Conservation (phyloP, 306 rosid genomes). For the Aeschynomene evenia region DNA sequence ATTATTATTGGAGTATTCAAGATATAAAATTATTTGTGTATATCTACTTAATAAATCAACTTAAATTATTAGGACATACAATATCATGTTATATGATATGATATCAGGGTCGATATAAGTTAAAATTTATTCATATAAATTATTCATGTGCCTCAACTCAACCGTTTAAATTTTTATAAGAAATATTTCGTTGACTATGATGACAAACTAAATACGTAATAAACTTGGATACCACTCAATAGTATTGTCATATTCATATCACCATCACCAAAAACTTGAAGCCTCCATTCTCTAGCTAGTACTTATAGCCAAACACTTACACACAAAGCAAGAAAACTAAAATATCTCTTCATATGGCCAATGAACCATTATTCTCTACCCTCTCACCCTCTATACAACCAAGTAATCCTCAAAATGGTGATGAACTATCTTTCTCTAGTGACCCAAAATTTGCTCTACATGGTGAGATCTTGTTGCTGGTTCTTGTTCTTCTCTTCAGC, state of each 20-base stretch:
- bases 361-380: conserved; percentile 1
- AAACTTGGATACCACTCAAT: not conserved
- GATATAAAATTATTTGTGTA: no score
- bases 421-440: conserved; percentile 5
- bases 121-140: no score
- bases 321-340: not conserved
- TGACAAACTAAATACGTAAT: no score
- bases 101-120: no score
- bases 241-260: not conserved
- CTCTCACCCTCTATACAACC: conserved; percentile 35
- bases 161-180: no score
- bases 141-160: no score
- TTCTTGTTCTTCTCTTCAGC: conserved; percentile 34
- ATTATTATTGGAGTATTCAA: no score
- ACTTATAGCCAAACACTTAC: not conserved
- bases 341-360: conserved; percentile 23
- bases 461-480: conserved; percentile 48
- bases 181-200: no score
- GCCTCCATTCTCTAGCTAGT: not conserved
- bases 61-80: no score
- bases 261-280: not conserved
- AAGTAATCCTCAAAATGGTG: not conserved
- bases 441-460: conserved; percentile 41
- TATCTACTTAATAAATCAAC: no score
- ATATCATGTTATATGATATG: no score